Evolutionary conservation across 306 rosid species (phyloP).

Genomic region (Cicer yamashitae): DNA sequence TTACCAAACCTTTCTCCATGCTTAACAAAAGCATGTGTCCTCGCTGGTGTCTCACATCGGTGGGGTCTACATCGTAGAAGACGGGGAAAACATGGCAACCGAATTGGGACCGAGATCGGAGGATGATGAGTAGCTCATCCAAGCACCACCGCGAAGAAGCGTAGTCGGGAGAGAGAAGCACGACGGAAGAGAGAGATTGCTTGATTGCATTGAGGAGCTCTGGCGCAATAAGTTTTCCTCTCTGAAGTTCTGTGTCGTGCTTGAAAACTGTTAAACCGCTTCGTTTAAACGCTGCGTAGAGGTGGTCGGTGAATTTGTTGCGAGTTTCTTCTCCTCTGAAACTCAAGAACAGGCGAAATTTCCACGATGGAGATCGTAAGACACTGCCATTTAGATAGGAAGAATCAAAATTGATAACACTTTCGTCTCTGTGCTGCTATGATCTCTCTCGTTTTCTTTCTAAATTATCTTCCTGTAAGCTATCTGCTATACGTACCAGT

Average conservation of each 20-base stretch:
- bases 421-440: background rate
- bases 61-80: constrained; percentile 38
- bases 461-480: too few relatives aligned
- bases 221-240: background rate
- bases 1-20: constrained; percentile 20
- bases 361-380: constrained; percentile 6
- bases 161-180: constrained; percentile 39
- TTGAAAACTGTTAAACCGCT: constrained; percentile 24
- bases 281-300: background rate
- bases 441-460: background rate
- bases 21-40: constrained; percentile 25
- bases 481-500: too few relatives aligned
- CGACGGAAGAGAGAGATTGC: constrained; percentile 12
- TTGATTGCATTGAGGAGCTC: constrained; percentile 31
- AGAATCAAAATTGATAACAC: background rate
- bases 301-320: constrained; percentile 31
- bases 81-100: constrained; percentile 23
- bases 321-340: constrained; percentile 45
- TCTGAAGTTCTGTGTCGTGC: constrained; percentile 24
- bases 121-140: background rate
- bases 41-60: constrained; percentile 17
- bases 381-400: background rate
- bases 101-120: background rate
- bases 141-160: constrained; percentile 45
- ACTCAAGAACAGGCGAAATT: constrained; percentile 35